Evolutionary conservation across 2,329 filamentous ascomycete genomes (phyloP), one percentile per base, ranked within the genome.

Genomic region (Pseudogymnoascus sp.): DNA sequence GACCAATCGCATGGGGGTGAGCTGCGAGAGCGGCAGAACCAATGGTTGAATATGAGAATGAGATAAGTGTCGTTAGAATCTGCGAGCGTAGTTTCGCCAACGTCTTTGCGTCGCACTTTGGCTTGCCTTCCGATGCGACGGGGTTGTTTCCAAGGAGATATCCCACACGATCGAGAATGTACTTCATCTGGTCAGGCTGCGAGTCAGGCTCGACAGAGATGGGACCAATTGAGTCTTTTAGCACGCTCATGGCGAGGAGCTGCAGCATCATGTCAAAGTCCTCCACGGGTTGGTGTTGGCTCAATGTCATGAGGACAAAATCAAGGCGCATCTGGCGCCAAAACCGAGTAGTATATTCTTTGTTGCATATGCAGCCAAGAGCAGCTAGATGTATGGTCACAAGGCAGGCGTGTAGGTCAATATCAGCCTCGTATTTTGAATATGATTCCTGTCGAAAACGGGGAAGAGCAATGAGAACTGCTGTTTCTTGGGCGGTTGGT

Each of bases 1-100:
- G 84, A 1, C 90, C 91, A 14, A 96, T 83, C 11, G 86, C 85
- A 41, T 82, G 83, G 2, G 82, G 81, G 72, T 94, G 89, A 4
- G 78, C 76, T 0, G 88, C 88, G 7, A 97, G 80, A 52, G 89
- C 83, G 23, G 78, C 72, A 1, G 83, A 81, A 7, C 88, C 88
- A 68, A 89, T 84, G 0, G 80, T 75, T n/a, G 83, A 83, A 5
- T 79, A 76, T 1, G 84, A 82, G 71, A 92, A 87, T 1, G 81
- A 77, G n/a, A 80, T 77, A 12, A 88, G 74, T 1, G 84, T 80
- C 52, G 78, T 78, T 41, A 88, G 69, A 8, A 81, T 68, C 23
- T 71, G 66, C 4, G 71, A 60, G 41, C 71, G 69, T 6, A 75
- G 55, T 38, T 69, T 67, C 6, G 66, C 64, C 12, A 74, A 61